phyloP scores from a whole-genome alignment of 257 asterid genomes.

The Craterostigma plantagineum region DNA sequence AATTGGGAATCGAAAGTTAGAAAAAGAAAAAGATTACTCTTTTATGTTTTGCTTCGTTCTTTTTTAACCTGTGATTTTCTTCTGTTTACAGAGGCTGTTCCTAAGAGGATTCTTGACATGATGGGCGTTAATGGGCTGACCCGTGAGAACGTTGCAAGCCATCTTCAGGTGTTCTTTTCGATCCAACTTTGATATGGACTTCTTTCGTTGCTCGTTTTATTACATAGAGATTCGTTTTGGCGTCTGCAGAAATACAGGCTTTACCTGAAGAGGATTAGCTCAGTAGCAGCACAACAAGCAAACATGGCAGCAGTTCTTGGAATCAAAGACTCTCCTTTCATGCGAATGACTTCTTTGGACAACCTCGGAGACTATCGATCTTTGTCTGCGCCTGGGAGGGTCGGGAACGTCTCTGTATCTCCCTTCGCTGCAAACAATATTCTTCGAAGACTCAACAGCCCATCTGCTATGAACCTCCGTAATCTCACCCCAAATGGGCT shows the following conservation, averaged over 20 bases:
- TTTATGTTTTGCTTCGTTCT: conserved; percentile 3
- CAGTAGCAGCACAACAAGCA: conserved; percentile 70
- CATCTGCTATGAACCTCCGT: conserved; percentile 35
- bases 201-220: background rate
- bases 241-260: conserved; percentile 47
- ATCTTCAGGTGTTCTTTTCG: conserved; percentile 34
- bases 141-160: conserved; percentile 57
- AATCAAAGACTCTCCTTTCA: conserved; percentile 54
- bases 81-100: conserved; percentile 56
- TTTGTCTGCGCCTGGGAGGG: conserved; percentile 49
- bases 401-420: conserved; percentile 26
- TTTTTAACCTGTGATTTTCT: background rate
- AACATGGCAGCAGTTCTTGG: conserved; percentile 80
- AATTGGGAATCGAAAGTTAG: conserved; percentile 52
- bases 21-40: background rate
- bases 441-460: conserved; percentile 55
- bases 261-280: conserved; percentile 42
- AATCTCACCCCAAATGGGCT: conserved; percentile 17
- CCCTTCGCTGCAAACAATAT: conserved; percentile 38
- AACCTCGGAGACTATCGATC: conserved; percentile 53
- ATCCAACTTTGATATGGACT: background rate
- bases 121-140: conserved; percentile 58
- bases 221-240: background rate
- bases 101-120: conserved; percentile 60
- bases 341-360: conserved; percentile 46